Conservation (phyloP, 2,329 filamentous ascomycete species). For the Clarireedia paspali region DNA sequence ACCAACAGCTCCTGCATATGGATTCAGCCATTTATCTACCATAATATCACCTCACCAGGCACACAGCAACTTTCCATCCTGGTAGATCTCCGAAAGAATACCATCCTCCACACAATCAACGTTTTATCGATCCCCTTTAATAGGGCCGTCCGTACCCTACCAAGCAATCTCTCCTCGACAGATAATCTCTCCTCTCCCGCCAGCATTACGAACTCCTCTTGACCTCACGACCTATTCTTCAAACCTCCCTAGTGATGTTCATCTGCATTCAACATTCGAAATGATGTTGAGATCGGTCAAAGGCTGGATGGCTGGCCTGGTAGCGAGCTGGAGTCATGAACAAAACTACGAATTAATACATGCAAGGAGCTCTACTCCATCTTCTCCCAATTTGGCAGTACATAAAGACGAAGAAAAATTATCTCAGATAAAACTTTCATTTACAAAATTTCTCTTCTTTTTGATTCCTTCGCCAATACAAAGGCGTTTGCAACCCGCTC, state of each 20-base stretch:
- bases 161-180: no score
- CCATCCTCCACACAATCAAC: no score
- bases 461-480: constrained; percentile 29
- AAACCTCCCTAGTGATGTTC: background rate
- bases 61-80: no score
- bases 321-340: constrained; percentile 1
- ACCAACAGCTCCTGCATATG: no score
- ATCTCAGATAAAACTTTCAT: background rate
- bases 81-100: no score
- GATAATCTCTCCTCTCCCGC: no score
- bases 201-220: background rate
- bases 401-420: constrained; percentile 1
- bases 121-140: no score
- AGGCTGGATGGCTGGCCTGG: background rate
- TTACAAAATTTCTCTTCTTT: constrained; percentile 6
- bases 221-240: background rate
- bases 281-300: constrained; percentile 5
- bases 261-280: background rate
- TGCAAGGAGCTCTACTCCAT: background rate
- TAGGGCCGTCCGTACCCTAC: no score
- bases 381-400: background rate
- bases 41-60: no score
- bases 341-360: constrained; percentile 6
- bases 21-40: no score
- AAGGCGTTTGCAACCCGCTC: constrained; percentile 23